Evolutionary conservation across 352 stramenopile genomes (phyloP).

Genomic region (Phytopythium cucurbitacearum): DNA sequence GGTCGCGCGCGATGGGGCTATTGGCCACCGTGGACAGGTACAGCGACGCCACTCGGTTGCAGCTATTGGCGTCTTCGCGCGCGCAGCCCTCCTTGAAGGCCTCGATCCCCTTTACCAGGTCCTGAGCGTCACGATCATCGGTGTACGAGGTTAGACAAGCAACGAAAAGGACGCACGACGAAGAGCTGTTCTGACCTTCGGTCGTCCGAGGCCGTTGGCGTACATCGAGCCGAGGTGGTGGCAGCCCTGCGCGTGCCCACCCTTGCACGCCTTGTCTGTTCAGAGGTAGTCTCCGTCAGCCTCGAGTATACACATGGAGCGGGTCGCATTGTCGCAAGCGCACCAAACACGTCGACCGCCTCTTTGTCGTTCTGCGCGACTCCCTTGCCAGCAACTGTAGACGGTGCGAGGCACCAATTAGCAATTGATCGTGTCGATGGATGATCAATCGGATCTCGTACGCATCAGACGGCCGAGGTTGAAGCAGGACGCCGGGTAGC

Average conservation of each 20-base stretch:
- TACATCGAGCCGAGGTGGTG: slow-evolving; percentile 86
- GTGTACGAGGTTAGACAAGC: not conserved
- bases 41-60: slow-evolving; percentile 76
- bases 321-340: not conserved
- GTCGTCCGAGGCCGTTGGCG: slow-evolving; percentile 59
- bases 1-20: slow-evolving; percentile 46
- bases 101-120: slow-evolving; percentile 54
- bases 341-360: slow-evolving; percentile 71
- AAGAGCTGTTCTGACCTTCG: slow-evolving; percentile 39
- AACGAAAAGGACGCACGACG: too few relatives aligned
- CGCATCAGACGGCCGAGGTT: slow-evolving; percentile 79
- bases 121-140: slow-evolving; percentile 19
- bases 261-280: slow-evolving; percentile 74
- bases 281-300: too few relatives aligned
- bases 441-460: slow-evolving; percentile 20
- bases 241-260: slow-evolving; percentile 67
- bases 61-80: slow-evolving; percentile 72
- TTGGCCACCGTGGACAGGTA: slow-evolving; percentile 38
- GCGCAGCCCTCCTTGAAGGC: slow-evolving; percentile 78
- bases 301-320: not conserved
- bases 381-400: slow-evolving; percentile 73
- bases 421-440: not conserved
- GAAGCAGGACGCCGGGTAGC: slow-evolving; percentile 82
- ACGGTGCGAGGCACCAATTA: slow-evolving; percentile 1
- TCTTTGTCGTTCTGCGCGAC: slow-evolving; percentile 61